Base-by-base conservation (phyloP, 495 filamentous ascomycete genomes). In the Margaritispora aquatica region DNA sequence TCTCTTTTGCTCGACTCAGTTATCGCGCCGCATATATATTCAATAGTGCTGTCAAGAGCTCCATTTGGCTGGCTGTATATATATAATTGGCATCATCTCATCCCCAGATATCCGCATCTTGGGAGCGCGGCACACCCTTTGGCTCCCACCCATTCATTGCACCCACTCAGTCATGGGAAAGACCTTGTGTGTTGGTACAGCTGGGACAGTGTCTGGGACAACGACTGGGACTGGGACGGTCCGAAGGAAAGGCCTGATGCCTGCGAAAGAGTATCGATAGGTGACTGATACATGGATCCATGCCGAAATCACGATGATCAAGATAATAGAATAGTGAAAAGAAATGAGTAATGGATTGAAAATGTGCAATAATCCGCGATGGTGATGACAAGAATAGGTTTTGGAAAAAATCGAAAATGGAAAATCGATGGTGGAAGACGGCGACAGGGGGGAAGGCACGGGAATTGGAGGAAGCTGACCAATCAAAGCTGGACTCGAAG, bases 241-340 rank as follows among this genome's bases (percentile, higher is more conserved):
- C 44, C 38, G 54, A n/a, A 10, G 21, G 34, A 21, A 3, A 26
- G 38, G 38, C 7, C n/a, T 44, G 21, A 56, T 46, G 41, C 54
- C 31, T 57, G 54, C 29, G 29, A 29, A 24, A 29, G 23, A 49
- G 41, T 17, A 48, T 46, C 13, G 41, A 26, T 17, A 31, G 54
- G 38, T 26, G 15, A n/a, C 19, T 44, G 38, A 9, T 44, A 9
- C 38, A 57, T 41, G 54, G 54, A 23, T 48, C 22, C 8, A 48
- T 57, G 21, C 54, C 54, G 54, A 57, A 44, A 57, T 57, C 38
- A 24, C 4, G 38, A 49, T 49, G 24, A 49, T 57, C 54, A 57
- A 24, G 54, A 48, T 48, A 44, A 47, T 17, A 24, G n/a, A n/a
- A 13, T 36, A 54, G 51, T 0, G 29, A 26, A 9, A 13, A 22